Evolutionary conservation across 2,329 filamentous ascomycete species (phyloP).

Genomic region (Botrytis tulipae): DNA sequence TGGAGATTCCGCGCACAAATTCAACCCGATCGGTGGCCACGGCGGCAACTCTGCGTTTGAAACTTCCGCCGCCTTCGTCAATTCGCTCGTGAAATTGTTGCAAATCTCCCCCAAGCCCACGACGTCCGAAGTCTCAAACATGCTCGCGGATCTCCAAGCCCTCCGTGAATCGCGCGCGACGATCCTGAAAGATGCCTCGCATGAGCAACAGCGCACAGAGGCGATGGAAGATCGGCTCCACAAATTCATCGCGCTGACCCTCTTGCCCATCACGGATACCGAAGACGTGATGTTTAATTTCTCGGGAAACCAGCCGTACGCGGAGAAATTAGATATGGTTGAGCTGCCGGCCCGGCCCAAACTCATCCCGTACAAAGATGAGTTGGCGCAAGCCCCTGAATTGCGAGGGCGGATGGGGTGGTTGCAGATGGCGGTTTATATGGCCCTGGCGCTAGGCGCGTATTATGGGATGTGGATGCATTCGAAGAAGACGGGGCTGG

Average conservation of each 20-base stretch:
- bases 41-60: background rate
- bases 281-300: slow-evolving; percentile 16
- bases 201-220: slow-evolving; percentile 11
- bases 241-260: background rate
- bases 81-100: slow-evolving; percentile 3
- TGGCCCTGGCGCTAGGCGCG: background rate
- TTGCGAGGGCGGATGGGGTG: background rate
- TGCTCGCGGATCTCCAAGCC: background rate
- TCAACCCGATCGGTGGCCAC: slow-evolving; percentile 17
- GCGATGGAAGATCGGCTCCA: slow-evolving; percentile 6
- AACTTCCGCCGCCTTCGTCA: background rate
- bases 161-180: background rate
- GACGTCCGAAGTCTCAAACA: background rate
- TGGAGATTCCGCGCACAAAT: slow-evolving; percentile 23
- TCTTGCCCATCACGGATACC: slow-evolving; percentile 7
- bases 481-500: background rate
- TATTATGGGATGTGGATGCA: slow-evolving; percentile 15
- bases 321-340: slow-evolving; percentile 7
- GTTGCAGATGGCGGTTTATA: slow-evolving; percentile 3
- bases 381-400: background rate
- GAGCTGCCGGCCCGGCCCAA: slow-evolving; percentile 2
- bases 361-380: slow-evolving; percentile 13
- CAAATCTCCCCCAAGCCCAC: no score
- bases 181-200: background rate
- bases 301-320: background rate